These are phyloP conservation scores for Rosa persica DNA, from an alignment of 306 rosid genomes.

Conservation along the genomic window DNA sequence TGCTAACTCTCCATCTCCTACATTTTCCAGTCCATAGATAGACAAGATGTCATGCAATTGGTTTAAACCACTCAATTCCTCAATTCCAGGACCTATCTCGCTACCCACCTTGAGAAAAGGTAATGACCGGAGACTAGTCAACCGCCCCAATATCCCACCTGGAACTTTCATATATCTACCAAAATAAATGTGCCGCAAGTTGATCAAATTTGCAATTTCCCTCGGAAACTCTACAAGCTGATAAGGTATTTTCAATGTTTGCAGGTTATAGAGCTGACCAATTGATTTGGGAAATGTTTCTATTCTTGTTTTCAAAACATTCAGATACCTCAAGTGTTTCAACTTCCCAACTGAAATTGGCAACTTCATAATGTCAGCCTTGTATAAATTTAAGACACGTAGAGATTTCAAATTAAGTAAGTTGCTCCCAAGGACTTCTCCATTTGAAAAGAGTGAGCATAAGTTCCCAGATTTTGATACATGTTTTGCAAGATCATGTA, in stretches of 20 bases:
- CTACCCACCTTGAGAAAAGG: too few species aligned
- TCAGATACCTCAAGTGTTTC: constrained; percentile 20
- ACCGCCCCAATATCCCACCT: too few species aligned
- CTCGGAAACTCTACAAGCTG: too few species aligned
- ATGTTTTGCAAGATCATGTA: background rate
- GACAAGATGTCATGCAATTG: too few species aligned
- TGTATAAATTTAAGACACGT: constrained; percentile 4
- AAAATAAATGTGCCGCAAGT: background rate
- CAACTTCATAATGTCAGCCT: background rate
- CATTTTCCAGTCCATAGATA: too few species aligned
- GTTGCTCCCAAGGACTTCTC: background rate
- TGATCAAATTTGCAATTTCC: too few species aligned
- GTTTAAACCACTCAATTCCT: too few species aligned
- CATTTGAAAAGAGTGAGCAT: background rate
- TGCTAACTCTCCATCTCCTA: too few species aligned
- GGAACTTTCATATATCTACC: too few species aligned
- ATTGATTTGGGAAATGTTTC: background rate
- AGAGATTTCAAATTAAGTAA: background rate
- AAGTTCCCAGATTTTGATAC: background rate
- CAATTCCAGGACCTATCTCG: too few species aligned
- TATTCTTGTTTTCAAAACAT: constrained; percentile 8
- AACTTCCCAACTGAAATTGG: constrained; percentile 1
- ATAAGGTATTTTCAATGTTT: background rate
- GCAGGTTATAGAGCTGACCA: background rate
- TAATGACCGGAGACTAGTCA: too few species aligned